These are phyloP conservation scores for Xylaria sp. DNA, from an alignment of 2,329 filamentous ascomycete genomes.

Conservation along the genomic window DNA sequence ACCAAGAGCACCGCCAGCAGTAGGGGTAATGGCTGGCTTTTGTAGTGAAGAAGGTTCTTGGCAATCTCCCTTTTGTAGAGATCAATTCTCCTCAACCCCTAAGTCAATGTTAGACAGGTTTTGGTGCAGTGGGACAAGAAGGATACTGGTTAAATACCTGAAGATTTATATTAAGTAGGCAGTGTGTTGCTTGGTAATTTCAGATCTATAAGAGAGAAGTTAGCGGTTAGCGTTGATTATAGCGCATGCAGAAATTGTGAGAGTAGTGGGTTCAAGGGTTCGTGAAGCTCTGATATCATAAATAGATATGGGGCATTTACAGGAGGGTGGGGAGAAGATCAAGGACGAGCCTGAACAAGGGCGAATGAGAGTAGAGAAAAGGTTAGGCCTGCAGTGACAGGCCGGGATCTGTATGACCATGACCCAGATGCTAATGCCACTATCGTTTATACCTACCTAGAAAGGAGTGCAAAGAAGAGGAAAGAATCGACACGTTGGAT, in stretches of 20 bases:
- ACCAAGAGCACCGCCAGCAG: not conserved
- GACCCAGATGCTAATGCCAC: constrained; percentile 13
- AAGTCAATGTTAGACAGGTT: not conserved
- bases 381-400: not conserved
- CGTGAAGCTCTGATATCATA: constrained; percentile 29
- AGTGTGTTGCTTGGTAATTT: not conserved
- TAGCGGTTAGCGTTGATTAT: constrained; percentile 15
- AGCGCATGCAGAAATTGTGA: constrained; percentile 2
- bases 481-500: not conserved
- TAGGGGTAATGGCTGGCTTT: not conserved
- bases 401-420: not conserved
- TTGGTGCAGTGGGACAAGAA: not conserved
- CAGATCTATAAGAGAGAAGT: not conserved
- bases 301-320: constrained; percentile 10
- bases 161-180: not conserved
- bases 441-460: not conserved
- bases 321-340: constrained; percentile 33
- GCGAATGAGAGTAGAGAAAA: not conserved
- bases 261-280: constrained; percentile 11
- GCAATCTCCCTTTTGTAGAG: not conserved
- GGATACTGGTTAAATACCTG: not conserved
- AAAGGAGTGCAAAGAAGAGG: not conserved
- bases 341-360: constrained; percentile 27
- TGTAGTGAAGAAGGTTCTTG: constrained; percentile 1
- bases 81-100: not conserved